A percentile compares a stretch with the other conserved stretches of the same genome.
Conservation (phyloP, 805 yeast genomes). For the Wickerhamiella bombiphila region DNA sequence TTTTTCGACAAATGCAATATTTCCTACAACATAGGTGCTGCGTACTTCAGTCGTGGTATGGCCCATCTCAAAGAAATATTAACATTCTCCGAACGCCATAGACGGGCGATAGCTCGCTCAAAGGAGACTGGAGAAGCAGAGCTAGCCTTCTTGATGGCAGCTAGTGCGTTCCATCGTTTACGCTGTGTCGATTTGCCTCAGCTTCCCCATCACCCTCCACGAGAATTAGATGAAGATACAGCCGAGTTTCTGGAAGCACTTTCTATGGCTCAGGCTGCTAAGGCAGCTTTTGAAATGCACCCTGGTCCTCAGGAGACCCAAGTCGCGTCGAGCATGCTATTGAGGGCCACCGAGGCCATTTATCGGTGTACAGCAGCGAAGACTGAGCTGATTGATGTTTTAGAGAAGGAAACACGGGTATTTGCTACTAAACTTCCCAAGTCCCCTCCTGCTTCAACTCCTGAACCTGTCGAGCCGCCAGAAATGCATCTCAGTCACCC, state of each 20-base stretch:
- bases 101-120: not conserved
- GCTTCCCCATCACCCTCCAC: not conserved
- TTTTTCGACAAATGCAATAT: not conserved
- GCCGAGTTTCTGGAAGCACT: not conserved
- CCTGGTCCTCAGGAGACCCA: too few species aligned
- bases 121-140: not conserved
- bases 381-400: too few species aligned
- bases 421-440: too few species aligned
- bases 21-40: not conserved
- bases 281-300: too few species aligned
- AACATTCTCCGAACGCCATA: not conserved
- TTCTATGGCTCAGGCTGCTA: conserved; percentile 1
- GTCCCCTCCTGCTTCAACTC: too few species aligned
- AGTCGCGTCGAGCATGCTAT: too few species aligned
- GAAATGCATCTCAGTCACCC: too few species aligned
- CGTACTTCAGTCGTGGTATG: not conserved
- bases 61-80: too few species aligned
- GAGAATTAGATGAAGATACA: not conserved
- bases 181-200: not conserved
- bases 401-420: too few species aligned
- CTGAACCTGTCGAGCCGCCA: too few species aligned
- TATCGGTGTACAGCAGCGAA: too few species aligned
- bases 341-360: too few species aligned
- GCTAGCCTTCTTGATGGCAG: not conserved
- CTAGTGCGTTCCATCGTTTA: not conserved